Evolutionary conservation across 225 moss, liverwort and hornwort species (phyloP), one percentile per base, ranked within the genome.

Genomic region (Physcomitrellopsis africana): DNA sequence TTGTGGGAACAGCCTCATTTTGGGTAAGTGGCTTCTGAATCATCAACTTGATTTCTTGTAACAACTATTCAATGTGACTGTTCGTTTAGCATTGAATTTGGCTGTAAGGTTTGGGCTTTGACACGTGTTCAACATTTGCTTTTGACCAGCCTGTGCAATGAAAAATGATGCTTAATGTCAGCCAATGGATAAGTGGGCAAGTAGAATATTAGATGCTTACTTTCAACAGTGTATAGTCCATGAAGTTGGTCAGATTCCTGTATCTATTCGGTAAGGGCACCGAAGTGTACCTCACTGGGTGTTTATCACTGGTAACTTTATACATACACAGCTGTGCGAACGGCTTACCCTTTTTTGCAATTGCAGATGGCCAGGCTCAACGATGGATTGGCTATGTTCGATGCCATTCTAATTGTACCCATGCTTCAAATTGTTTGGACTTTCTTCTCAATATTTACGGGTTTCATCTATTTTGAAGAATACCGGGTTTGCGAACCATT

Each of bases 361-460:
- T 69, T 87, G 81, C 81, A 99, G 99, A 99, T 99, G 99, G 90
- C 99, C 64, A 86, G 95, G 74, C 86, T 99, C 53, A 99, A 99
- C 71, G 95, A 95, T 77, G 99, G 99, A 16, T 86, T 99, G 78
- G 91, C 99, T 61, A 99, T 99, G 99, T 99, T 99, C 59, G 95
- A 99, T 79, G 93, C 99, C 57, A 99, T 99, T 72, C 89, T 99
- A 53, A 99, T 99, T 51, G 95, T 99, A 57, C 99, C 99, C 37
- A 99, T 99, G 95, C 82, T 99, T 70, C 99, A 99, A 89, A 99
- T 99, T 77, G 93, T 93, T 18, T 99, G 99, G 99, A 99, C 99
- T 16, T 99, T 95, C 81, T 99, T 99, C 72, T 99, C 99, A 62
- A 99, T 99, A 66, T 92, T 95, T 59, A 99, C 99, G 16, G 99